phyloP scores from a whole-genome alignment of 306 rosid genomes.

The Arachis hypogaea region DNA sequence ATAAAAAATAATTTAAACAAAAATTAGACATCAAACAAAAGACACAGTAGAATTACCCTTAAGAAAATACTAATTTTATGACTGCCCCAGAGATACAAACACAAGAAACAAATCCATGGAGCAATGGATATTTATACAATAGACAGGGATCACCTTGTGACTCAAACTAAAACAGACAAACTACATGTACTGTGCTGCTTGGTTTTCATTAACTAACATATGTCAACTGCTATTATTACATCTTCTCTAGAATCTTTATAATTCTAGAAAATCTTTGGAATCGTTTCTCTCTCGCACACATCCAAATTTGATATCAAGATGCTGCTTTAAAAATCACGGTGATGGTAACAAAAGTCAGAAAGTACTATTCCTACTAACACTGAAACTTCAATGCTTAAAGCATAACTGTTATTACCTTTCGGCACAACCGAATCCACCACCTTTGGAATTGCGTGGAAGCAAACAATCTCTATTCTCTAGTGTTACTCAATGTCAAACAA shows the following conservation, averaged over 20 bases:
- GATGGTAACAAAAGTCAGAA: neutral
- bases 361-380: neutral
- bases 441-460: neutral
- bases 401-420: conserved; percentile 8
- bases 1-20: no score
- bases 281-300: neutral
- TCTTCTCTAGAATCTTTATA: no score
- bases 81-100: no score
- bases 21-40: no score
- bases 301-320: conserved; percentile 1
- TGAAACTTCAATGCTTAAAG: conserved; percentile 6
- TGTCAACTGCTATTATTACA: neutral
- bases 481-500: neutral
- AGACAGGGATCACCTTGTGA: no score
- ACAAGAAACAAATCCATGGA: no score
- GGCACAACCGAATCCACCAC: conserved; percentile 18
- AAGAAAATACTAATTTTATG: no score
- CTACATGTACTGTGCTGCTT: neutral
- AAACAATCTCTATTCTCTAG: conserved; percentile 3
- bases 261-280: neutral
- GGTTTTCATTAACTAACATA: neutral
- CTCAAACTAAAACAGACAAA: no score
- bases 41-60: no score
- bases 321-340: conserved; percentile 7
- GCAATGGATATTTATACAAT: no score